Base-by-base conservation (phyloP, 2,329 filamentous ascomycete species). In the Magnaporthiopsis incrustans region DNA sequence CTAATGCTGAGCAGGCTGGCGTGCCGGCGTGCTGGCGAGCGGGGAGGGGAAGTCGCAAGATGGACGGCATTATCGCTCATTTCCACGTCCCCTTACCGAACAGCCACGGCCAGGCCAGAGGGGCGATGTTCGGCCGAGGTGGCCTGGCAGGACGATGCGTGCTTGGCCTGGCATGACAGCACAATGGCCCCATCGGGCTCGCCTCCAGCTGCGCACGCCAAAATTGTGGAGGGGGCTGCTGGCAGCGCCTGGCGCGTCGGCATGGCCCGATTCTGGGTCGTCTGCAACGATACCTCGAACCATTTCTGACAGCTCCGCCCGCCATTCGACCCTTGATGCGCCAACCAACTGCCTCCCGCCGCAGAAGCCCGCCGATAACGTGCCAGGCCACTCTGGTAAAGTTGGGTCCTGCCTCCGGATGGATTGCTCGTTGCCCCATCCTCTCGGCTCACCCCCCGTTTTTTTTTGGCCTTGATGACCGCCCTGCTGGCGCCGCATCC, bases 181-280 rank as follows among this genome's bases (percentile, higher is more conserved):
- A 59, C 25, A 59, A 59, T 59, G 58, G 58, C 58, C 25, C 30
- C 58, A 59, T 59, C 25, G 58, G 25, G 26, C 62, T 22, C 30
- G 32, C 38, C 38, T 22, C 38, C 38, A 50, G 18, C 38, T 50
- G 38, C 38, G 15, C 38, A 50, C 15, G 38, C 4, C 38, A 50
- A 50, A 50, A 6, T 50, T 50, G 38, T 50, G 38, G 15, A 18
- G 38, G 38, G 38, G 30, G 30, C 30, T 50, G 38, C 38, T 50
- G 38, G 38, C 38, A 50, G 18, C 22, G 38, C 38, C 38, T 50
- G 38, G 38, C 61, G 56, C 56, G 30, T 65, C 72, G 70, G 70
- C 63, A 72, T 73, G 70, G 72, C 71, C 72, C 70, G 71, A 73
- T 70, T 69, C 68, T 65, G 66, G 66, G 68, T 60, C 65, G 59